phyloP scores from a whole-genome alignment of 306 rosid genomes.

The Notholithocarpus densiflorus region DNA sequence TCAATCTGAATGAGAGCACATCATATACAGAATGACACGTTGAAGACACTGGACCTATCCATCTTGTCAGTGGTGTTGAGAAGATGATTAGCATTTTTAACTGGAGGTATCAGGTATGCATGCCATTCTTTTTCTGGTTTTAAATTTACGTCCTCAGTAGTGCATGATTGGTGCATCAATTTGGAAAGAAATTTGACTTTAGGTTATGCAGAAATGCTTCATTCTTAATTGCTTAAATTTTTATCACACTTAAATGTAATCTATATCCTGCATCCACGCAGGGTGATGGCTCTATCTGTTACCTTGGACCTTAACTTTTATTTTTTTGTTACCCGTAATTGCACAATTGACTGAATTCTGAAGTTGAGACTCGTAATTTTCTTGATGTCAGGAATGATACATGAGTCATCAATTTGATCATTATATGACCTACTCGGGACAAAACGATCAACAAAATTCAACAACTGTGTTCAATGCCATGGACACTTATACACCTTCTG shows the following conservation, averaged over 20 bases:
- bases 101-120: slow-evolving; percentile 61
- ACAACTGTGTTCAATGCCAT: neutral
- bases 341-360: neutral
- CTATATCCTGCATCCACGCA: neutral
- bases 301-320: neutral
- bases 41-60: slow-evolving; percentile 61
- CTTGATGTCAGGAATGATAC: neutral
- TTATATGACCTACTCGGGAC: too few species aligned
- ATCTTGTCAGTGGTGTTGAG: slow-evolving; percentile 73
- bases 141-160: neutral
- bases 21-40: slow-evolving; percentile 60
- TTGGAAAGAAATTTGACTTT: neutral
- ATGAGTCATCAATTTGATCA: neutral
- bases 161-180: neutral
- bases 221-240: too few species aligned
- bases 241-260: too few species aligned
- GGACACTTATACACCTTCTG: neutral
- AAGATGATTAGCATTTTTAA: slow-evolving; percentile 72
- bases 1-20: slow-evolving; percentile 63
- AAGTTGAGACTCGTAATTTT: neutral
- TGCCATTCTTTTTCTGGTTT: slow-evolving; percentile 5
- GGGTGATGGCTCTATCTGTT: neutral
- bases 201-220: neutral
- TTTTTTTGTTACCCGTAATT: neutral
- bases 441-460: neutral